Conservation (phyloP, 2,329 filamentous ascomycete genomes). For the Xylaria arbuscula region DNA sequence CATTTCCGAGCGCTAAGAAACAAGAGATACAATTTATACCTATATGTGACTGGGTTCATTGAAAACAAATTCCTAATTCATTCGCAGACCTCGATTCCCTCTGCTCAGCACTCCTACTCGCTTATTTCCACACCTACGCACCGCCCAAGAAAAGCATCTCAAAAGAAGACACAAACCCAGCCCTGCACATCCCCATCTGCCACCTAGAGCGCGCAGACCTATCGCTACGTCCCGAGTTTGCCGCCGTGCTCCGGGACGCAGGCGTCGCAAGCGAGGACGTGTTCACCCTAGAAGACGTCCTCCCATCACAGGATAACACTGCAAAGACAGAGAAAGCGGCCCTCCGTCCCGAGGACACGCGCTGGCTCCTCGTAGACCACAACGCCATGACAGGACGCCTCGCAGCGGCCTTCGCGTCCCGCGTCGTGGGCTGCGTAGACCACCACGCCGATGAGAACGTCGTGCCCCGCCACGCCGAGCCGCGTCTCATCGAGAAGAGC, state of each 20-base stretch:
- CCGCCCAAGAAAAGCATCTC: constrained; percentile 53
- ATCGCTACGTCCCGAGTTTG: constrained; percentile 76
- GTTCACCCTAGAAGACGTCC: constrained; percentile 71
- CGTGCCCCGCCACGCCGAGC: constrained; percentile 59
- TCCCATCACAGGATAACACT: constrained; percentile 40
- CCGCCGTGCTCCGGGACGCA: constrained; percentile 70
- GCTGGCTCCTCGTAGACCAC: constrained; percentile 83
- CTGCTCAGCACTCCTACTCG: constrained; percentile 77
- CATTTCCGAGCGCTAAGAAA: neutral
- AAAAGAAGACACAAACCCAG: constrained; percentile 36
- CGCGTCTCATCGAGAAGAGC: constrained; percentile 71
- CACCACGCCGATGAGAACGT: constrained; percentile 79
- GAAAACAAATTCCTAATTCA: no score
- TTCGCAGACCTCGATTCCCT: constrained; percentile 80
- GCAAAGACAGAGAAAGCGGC: neutral
- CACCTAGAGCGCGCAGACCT: constrained; percentile 77
- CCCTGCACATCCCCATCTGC: constrained; percentile 77
- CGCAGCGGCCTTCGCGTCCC: constrained; percentile 60
- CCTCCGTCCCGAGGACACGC: constrained; percentile 64
- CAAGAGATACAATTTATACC: neutral
- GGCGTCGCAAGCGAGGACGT: constrained; percentile 70
- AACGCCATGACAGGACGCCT: constrained; percentile 76
- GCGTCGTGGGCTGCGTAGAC: constrained; percentile 76
- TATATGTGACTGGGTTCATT: no score
- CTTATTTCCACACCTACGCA: constrained; percentile 75